Percentiles rank a stretch among this genome's conserved stretches.
Evolutionary conservation across 257 asterid species (phyloP).

Genomic region (Solanum raphanifolium): DNA sequence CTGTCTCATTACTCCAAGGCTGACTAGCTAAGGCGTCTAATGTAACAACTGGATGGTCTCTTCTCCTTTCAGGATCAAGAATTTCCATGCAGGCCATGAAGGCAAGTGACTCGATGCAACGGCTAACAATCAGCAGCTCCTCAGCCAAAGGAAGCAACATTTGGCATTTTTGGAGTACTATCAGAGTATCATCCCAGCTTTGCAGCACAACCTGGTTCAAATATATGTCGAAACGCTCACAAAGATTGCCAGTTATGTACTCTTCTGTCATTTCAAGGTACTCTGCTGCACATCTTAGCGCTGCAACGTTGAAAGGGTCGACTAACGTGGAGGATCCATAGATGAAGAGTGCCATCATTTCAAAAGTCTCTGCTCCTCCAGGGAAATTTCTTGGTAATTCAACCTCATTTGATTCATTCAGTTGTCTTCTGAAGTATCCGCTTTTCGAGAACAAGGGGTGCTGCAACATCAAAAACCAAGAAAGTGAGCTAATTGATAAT

Average conservation of each 20-base stretch:
- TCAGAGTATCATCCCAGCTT: constrained; percentile 54
- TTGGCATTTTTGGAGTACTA: constrained; percentile 53
- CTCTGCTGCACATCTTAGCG: constrained; percentile 64
- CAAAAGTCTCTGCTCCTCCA: constrained; percentile 60
- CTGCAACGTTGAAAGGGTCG: constrained; percentile 49
- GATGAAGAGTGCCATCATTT: constrained; percentile 56
- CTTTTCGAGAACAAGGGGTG: constrained; percentile 45
- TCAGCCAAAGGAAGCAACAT: constrained; percentile 50
- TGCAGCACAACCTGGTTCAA: constrained; percentile 69
- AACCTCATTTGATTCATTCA: constrained; percentile 43
- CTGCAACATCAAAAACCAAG: constrained; percentile 19
- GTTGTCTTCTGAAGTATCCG: constrained; percentile 43
- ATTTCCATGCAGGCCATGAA: constrained; percentile 92
- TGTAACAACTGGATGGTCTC: constrained; percentile 47
- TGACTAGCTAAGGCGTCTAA: constrained; percentile 29
- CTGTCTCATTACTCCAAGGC: constrained; percentile 26
- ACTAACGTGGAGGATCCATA: constrained; percentile 58
- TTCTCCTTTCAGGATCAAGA: constrained; percentile 69
- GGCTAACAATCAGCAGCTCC: constrained; percentile 51
- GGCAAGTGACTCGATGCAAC: constrained; percentile 71
- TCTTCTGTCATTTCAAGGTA: constrained; percentile 53
- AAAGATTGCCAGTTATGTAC: constrained; percentile 35
- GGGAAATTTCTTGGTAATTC: constrained; percentile 48
- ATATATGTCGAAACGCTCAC: constrained; percentile 55
- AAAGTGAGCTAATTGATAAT: not conserved